Evolutionary conservation across 192 early-diverging fungal genomes (phyloP).

Genomic region (Phlyctochytrium planicorne): DNA sequence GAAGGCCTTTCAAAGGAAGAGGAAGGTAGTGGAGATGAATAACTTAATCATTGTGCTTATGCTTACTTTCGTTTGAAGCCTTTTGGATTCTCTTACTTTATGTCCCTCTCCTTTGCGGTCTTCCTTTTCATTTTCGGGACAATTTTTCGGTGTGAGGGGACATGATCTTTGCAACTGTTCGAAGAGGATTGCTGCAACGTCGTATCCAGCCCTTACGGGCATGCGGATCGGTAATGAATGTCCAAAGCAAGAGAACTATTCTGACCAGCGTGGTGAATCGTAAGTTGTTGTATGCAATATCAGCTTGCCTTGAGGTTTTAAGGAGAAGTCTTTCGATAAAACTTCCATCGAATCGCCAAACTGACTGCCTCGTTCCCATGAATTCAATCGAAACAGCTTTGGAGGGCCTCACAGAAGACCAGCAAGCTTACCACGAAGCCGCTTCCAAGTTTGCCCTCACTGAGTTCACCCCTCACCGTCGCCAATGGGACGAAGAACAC

Average conservation of each 20-base stretch:
- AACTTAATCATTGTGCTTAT: too few species aligned
- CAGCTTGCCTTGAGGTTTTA: neutral
- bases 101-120: too few species aligned
- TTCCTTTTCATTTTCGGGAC: too few species aligned
- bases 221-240: too few species aligned
- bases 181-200: too few species aligned
- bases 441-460: conserved; percentile 53
- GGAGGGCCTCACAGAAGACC: conserved; percentile 38
- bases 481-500: conserved; percentile 55
- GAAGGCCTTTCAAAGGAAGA: too few species aligned
- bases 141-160: too few species aligned
- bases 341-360: neutral
- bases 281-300: neutral
- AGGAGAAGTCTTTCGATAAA: neutral
- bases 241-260: conserved; percentile 2
- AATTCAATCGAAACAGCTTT: conserved; percentile 8
- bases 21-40: too few species aligned
- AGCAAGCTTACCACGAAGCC: conserved; percentile 45
- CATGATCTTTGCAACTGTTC: too few species aligned
- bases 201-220: too few species aligned
- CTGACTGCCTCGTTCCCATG: neutral
- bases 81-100: too few species aligned
- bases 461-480: conserved; percentile 58
- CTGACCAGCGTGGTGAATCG: conserved; percentile 17
- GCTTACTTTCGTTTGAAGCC: too few species aligned